Conservation (phyloP, 2,329 filamentous ascomycete species). For the Thelonectria blattea region DNA sequence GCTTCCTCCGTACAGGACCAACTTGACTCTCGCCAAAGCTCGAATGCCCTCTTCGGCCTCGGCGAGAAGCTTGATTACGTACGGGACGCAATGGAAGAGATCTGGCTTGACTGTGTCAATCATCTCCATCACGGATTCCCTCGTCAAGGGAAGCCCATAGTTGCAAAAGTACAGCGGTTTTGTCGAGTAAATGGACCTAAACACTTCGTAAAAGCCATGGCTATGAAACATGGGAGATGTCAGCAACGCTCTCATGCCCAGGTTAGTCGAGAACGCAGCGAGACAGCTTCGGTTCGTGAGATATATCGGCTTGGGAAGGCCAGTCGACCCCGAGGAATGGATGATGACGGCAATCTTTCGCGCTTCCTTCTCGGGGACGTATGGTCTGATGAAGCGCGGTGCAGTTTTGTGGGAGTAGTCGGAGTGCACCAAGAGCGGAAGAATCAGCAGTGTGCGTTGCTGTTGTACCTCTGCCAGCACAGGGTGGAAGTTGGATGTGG, state of each 20-base stretch:
- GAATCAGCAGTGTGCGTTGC: slow-evolving; percentile 16
- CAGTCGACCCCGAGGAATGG: slow-evolving; percentile 59
- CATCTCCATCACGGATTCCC: slow-evolving; percentile 52
- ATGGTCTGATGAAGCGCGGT: slow-evolving; percentile 25
- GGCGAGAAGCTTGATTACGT: slow-evolving; percentile 66
- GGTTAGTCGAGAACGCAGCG: slow-evolving; percentile 50
- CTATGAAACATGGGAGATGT: slow-evolving; percentile 66
- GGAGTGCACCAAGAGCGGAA: slow-evolving; percentile 18
- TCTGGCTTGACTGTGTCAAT: slow-evolving; percentile 49
- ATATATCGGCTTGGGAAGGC: slow-evolving; percentile 67
- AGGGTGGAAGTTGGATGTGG: slow-evolving; percentile 26
- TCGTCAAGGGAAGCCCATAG: slow-evolving; percentile 60
- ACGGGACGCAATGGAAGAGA: slow-evolving; percentile 67
- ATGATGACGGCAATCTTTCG: slow-evolving; percentile 34
- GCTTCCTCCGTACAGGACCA: slow-evolving; percentile 64
- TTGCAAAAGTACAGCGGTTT: slow-evolving; percentile 61
- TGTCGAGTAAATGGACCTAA: slow-evolving; percentile 56
- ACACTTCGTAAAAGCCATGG: slow-evolving; percentile 62
- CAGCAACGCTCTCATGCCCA: slow-evolving; percentile 55
- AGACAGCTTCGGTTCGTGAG: slow-evolving; percentile 60
- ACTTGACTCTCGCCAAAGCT: slow-evolving; percentile 51
- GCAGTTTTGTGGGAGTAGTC: slow-evolving; percentile 21
- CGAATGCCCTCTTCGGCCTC: slow-evolving; percentile 62
- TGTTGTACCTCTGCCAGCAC: slow-evolving; percentile 26
- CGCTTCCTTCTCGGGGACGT: slow-evolving; percentile 23